Evolutionary conservation across 2,329 filamentous ascomycete genomes (phyloP).

Genomic region (Hymenoscyphus fraxineus): DNA sequence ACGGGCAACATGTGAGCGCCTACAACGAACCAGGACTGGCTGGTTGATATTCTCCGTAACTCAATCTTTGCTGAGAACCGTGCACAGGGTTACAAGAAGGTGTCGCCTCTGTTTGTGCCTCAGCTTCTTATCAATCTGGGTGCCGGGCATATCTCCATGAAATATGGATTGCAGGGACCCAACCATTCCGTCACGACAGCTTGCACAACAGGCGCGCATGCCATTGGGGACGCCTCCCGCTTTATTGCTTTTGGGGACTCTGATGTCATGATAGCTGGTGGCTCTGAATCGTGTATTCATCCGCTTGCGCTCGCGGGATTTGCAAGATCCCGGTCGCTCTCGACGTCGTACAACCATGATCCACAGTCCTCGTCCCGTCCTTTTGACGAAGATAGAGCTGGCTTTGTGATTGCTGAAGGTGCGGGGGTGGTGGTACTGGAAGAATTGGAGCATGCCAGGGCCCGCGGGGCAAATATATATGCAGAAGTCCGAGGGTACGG

Average conservation of each 20-base stretch:
- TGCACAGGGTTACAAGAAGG: slow-evolving; percentile 78
- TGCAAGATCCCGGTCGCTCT: slow-evolving; percentile 78
- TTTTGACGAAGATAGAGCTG: slow-evolving; percentile 74
- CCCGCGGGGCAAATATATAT: slow-evolving; percentile 76
- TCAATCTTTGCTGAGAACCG: slow-evolving; percentile 23
- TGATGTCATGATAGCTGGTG: slow-evolving; percentile 93
- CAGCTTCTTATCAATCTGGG: slow-evolving; percentile 91
- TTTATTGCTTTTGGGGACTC: slow-evolving; percentile 91
- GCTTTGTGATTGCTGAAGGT: slow-evolving; percentile 92
- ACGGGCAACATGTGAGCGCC: slow-evolving; percentile 59
- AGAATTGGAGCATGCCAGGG: slow-evolving; percentile 81
- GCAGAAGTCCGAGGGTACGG: slow-evolving; percentile 89
- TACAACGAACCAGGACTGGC: slow-evolving; percentile 3
- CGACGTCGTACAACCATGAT: slow-evolving; percentile 72
- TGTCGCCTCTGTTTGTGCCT: slow-evolving; percentile 91
- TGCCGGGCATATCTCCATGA: slow-evolving; percentile 92
- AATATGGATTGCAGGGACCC: slow-evolving; percentile 81
- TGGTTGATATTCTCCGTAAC: neutral
- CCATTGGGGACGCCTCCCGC: slow-evolving; percentile 88
- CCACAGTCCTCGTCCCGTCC: slow-evolving; percentile 74
- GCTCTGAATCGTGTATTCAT: slow-evolving; percentile 92
- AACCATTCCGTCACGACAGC: slow-evolving; percentile 93
- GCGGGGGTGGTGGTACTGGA: slow-evolving; percentile 85
- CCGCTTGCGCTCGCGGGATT: slow-evolving; percentile 91
- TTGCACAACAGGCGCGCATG: slow-evolving; percentile 93